Conservation (phyloP, 495 filamentous ascomycete species). For the Daldinia vernicosa region DNA sequence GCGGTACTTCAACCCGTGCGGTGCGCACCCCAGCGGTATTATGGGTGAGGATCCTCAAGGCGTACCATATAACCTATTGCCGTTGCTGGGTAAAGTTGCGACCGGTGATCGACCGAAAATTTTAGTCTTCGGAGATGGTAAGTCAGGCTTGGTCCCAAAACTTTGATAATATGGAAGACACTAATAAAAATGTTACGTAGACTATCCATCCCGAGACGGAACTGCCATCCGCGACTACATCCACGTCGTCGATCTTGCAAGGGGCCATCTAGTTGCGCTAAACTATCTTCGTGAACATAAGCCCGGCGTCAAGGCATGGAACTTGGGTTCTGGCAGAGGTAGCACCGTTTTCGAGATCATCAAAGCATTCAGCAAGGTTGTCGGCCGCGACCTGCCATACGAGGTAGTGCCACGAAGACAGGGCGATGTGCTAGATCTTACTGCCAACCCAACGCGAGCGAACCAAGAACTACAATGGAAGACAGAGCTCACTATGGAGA, state of each 20-base stretch:
- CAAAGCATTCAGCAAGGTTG: slow-evolving; percentile 87
- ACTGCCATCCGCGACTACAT: slow-evolving; percentile 79
- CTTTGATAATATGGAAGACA: not conserved
- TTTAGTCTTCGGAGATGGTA: slow-evolving; percentile 92
- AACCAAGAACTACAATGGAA: slow-evolving; percentile 93
- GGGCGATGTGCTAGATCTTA: slow-evolving; percentile 94
- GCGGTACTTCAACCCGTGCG: slow-evolving; percentile 97
- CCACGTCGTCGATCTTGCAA: slow-evolving; percentile 71
- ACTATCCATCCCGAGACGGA: slow-evolving; percentile 88
- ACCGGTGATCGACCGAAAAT: slow-evolving; percentile 95
- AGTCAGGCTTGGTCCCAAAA: slow-evolving; percentile 34
- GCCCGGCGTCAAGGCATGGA: slow-evolving; percentile 95
- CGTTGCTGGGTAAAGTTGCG: slow-evolving; percentile 92
- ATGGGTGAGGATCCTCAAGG: slow-evolving; percentile 99
- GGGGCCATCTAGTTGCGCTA: slow-evolving; percentile 89
- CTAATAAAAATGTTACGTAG: slow-evolving; percentile 55
- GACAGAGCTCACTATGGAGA: slow-evolving; percentile 86
- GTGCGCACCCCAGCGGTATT: slow-evolving; percentile 92
- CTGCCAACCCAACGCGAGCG: slow-evolving; percentile 86
- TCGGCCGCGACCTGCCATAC: slow-evolving; percentile 86
- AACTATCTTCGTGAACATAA: slow-evolving; percentile 89
- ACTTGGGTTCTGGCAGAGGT: slow-evolving; percentile 93
- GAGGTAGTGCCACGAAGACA: slow-evolving; percentile 82
- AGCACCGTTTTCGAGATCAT: slow-evolving; percentile 98
- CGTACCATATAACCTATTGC: slow-evolving; percentile 94